phyloP scores from a whole-genome alignment of 2,329 filamentous ascomycete species.

The Juglanconis sp. region DNA sequence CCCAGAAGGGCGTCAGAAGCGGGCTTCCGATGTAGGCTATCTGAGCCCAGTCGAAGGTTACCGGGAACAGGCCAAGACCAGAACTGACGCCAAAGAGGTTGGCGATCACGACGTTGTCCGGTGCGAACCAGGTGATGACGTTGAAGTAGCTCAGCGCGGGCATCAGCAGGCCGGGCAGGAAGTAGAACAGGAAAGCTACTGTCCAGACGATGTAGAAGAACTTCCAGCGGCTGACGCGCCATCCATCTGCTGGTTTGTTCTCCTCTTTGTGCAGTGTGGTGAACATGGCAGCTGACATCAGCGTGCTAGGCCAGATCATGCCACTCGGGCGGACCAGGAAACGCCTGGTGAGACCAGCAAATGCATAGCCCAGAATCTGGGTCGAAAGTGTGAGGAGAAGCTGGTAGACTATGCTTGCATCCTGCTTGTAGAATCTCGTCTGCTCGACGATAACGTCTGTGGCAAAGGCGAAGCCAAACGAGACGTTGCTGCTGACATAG shows the following conservation, averaged over 20 bases:
- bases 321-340: constrained; percentile 81
- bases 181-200: constrained; percentile 76
- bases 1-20: constrained; percentile 81
- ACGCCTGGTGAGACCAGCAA: constrained; percentile 76
- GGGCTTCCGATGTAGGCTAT: constrained; percentile 86
- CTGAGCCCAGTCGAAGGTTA: constrained; percentile 91
- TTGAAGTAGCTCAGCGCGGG: constrained; percentile 87
- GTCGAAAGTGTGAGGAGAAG: constrained; percentile 80
- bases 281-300: constrained; percentile 89
- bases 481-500: constrained; percentile 86
- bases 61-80: constrained; percentile 75
- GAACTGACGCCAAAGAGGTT: constrained; percentile 86
- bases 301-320: constrained; percentile 88
- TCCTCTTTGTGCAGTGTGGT: constrained; percentile 80
- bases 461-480: constrained; percentile 84
- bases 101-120: constrained; percentile 79
- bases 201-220: constrained; percentile 78
- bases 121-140: constrained; percentile 83
- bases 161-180: constrained; percentile 77
- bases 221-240: constrained; percentile 77
- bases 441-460: constrained; percentile 90
- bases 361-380: constrained; percentile 81
- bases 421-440: constrained; percentile 83
- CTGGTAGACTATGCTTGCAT: constrained; percentile 73
- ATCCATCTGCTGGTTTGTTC: constrained; percentile 77